These are phyloP conservation scores for Clonostachys rosea DNA, from an alignment of 2,329 filamentous ascomycete species.

Conservation along the genomic window DNA sequence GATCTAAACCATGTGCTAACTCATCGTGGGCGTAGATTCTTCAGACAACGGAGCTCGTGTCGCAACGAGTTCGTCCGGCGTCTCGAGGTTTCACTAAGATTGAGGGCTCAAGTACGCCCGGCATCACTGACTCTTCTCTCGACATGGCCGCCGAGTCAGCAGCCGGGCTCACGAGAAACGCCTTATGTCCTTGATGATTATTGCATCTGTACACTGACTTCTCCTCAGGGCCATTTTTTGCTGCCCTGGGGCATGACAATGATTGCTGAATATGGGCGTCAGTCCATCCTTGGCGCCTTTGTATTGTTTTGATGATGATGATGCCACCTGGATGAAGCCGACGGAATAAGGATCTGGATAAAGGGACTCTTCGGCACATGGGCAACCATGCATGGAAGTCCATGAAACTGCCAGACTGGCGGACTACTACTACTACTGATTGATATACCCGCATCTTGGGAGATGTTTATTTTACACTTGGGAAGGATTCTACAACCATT, in stretches of 20 bases:
- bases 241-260: no score
- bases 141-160: no score
- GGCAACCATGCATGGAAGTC: constrained; percentile 31
- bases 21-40: constrained; percentile 24
- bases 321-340: constrained; percentile 26
- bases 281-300: not conserved
- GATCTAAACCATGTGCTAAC: constrained; percentile 1
- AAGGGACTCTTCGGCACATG: constrained; percentile 30
- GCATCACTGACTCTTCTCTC: no score
- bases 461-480: constrained; percentile 10
- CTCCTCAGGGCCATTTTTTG: no score
- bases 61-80: constrained; percentile 23
- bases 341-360: constrained; percentile 33
- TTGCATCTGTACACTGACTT: not conserved
- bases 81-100: constrained; percentile 23
- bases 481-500: constrained; percentile 24
- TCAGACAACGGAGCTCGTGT: constrained; percentile 35
- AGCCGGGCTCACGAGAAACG: no score
- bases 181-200: no score
- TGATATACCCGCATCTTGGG: constrained; percentile 10
- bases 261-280: not conserved
- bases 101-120: not conserved
- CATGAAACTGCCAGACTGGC: no score
- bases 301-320: constrained; percentile 26
- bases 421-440: constrained; percentile 13